These are phyloP conservation scores for Fusarium ramigenum DNA, from an alignment of 2,329 filamentous ascomycete species.

Conservation along the genomic window DNA sequence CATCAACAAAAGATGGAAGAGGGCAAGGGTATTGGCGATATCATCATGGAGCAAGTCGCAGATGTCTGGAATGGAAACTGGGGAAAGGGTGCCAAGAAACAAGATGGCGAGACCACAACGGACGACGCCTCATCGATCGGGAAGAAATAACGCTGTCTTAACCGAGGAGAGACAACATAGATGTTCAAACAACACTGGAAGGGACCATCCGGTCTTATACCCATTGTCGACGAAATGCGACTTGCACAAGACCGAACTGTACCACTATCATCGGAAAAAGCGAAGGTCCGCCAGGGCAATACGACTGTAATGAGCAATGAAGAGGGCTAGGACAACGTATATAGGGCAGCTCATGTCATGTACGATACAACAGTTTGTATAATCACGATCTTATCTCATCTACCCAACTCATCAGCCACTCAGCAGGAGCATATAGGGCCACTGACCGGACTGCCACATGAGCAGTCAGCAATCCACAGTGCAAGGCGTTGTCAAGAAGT, in stretches of 20 bases:
- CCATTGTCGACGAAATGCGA: not conserved
- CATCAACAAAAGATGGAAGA: slow-evolving; percentile 64
- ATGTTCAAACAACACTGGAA: not conserved
- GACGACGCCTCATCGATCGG: slow-evolving; percentile 12
- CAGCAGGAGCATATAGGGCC: not conserved
- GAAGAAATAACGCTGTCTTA: slow-evolving; percentile 34
- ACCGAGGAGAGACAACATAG: slow-evolving; percentile 36
- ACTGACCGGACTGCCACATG: not conserved
- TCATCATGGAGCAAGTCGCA: slow-evolving; percentile 66
- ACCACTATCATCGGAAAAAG: slow-evolving; percentile 19
- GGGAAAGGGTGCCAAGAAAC: slow-evolving; percentile 44
- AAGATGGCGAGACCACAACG: slow-evolving; percentile 37
- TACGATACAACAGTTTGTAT: slow-evolving; percentile 20
- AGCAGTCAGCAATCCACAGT: not conserved
- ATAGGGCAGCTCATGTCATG: slow-evolving; percentile 6
- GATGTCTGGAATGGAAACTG: slow-evolving; percentile 60
- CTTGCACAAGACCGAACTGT: slow-evolving; percentile 27
- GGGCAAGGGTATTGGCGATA: slow-evolving; percentile 64
- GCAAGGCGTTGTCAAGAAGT: not conserved
- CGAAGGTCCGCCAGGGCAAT: not conserved
- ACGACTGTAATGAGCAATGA: not conserved
- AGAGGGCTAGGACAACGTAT: slow-evolving; percentile 1
- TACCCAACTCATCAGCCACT: not conserved
- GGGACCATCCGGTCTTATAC: not conserved
- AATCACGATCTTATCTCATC: not conserved